These are phyloP conservation scores for Phoma sp. DNA, from an alignment of 2,329 filamentous ascomycete genomes.

Conservation along the genomic window DNA sequence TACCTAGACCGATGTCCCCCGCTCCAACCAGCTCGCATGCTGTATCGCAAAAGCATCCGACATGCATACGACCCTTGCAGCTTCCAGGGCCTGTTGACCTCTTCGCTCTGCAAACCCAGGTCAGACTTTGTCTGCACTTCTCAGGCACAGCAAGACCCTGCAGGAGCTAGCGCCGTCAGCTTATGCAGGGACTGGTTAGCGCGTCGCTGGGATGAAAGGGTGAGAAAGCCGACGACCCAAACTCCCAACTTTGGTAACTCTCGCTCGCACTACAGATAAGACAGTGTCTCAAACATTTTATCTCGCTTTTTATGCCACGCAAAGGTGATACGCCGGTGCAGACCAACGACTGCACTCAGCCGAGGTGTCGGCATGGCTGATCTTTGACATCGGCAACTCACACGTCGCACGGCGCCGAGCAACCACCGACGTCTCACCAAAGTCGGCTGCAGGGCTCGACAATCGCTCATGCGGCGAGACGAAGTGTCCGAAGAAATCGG, in stretches of 20 bases:
- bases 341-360: neutral
- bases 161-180: neutral
- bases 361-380: neutral
- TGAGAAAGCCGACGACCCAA: neutral
- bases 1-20: neutral
- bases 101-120: too few relatives aligned
- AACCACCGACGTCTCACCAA: conserved; percentile 3
- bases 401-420: conserved; percentile 3
- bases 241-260: conserved; percentile 2
- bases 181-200: conserved; percentile 10
- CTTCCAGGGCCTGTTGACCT: too few relatives aligned
- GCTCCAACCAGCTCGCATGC: neutral
- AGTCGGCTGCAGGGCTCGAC: conserved; percentile 1
- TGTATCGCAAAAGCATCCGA: neutral
- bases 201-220: neutral
- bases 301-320: neutral
- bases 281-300: neutral
- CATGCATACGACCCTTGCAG: too few relatives aligned
- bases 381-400: neutral
- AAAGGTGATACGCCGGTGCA: neutral
- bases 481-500: conserved; percentile 11
- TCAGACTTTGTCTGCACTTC: neutral
- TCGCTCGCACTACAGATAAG: conserved; percentile 5
- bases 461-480: conserved; percentile 3
- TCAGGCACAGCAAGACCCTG: conserved; percentile 10